Conservation (phyloP, 805 yeast genomes). For the Hyphopichia homilentoma region DNA sequence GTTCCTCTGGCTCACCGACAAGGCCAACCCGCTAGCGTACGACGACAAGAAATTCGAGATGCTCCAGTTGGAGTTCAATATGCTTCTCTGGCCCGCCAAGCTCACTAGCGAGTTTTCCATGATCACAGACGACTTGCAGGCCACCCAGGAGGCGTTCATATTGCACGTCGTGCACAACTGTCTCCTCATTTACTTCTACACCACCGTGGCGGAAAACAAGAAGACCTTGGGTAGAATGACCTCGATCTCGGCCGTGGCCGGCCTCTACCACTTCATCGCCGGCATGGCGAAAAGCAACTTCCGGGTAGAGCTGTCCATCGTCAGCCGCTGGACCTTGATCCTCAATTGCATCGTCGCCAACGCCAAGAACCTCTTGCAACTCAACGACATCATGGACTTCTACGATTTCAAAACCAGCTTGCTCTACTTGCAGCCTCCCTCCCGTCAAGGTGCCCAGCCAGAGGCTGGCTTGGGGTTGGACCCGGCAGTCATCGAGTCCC, state of each 20-base stretch:
- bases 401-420: constrained; percentile 14
- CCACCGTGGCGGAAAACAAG: constrained; percentile 9
- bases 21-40: constrained; percentile 1
- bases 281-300: constrained; percentile 19
- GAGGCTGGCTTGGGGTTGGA: too few species aligned
- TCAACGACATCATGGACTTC: constrained; percentile 17
- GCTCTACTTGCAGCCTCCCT: constrained; percentile 8
- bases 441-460: too few species aligned
- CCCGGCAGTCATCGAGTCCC: too few species aligned
- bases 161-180: constrained; percentile 17
- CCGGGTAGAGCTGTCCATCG: constrained; percentile 11
- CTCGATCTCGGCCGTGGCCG: constrained; percentile 17
- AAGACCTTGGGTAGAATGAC: constrained; percentile 11
- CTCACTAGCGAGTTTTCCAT: constrained; percentile 14
- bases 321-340: constrained; percentile 14
- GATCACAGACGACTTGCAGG: constrained; percentile 15
- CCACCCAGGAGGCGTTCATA: constrained; percentile 16
- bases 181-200: constrained; percentile 14
- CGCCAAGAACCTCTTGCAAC: constrained; percentile 11
- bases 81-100: constrained; percentile 19
- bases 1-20: constrained; percentile 11
- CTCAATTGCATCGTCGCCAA: constrained; percentile 13
- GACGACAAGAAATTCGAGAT: constrained; percentile 8
- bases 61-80: constrained; percentile 17
- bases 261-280: constrained; percentile 17